Base-by-base conservation (phyloP, 1,139 yeast species). In the Fermentozyma sake region DNA sequence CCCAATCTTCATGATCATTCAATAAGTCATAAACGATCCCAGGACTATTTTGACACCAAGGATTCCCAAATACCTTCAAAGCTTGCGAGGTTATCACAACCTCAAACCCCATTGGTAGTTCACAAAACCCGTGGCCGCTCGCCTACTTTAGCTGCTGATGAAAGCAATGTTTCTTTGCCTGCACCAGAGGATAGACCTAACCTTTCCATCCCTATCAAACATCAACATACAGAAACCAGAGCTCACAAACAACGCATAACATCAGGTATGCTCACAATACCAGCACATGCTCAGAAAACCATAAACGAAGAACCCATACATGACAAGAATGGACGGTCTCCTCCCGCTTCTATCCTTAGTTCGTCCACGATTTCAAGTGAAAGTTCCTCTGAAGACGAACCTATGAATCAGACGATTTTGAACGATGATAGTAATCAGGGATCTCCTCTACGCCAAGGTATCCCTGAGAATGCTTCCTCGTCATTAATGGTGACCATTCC, bases 251-350 rank as follows among this genome's bases (percentile, higher is more conserved):
- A 13, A 7, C 62, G 85, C 44, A 76, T 79, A 24, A 76, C 83
- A 1, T 77, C 84, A 1, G 87, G 87, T 1, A 79, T 78, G 84
- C 55, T 80, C 26, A 47, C 43, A 27, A 44, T 57, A 19, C 69
- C 69, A 1, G 47, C 33, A 6, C 44, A 43, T 12, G 18, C 39
- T 6, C 41, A 37, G 10, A n/a, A n/a, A n/a, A n/a, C n/a, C n/a
- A n/a, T n/a, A n/a, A n/a, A n/a, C n/a, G n/a, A n/a, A n/a, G n/a
- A n/a, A n/a, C n/a, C n/a, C n/a, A n/a, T n/a, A n/a, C n/a, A n/a
- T n/a, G n/a, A n/a, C n/a, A n/a, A n/a, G n/a, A n/a, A n/a, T n/a
- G n/a, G n/a, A n/a, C n/a, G n/a, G n/a, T n/a, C n/a, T n/a, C n/a
- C n/a, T n/a, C n/a, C n/a, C n/a, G n/a, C n/a, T n/a, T n/a, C n/a